Conservation (phyloP, 768 basidiomycete genomes). For the Hygrophorus russula region DNA sequence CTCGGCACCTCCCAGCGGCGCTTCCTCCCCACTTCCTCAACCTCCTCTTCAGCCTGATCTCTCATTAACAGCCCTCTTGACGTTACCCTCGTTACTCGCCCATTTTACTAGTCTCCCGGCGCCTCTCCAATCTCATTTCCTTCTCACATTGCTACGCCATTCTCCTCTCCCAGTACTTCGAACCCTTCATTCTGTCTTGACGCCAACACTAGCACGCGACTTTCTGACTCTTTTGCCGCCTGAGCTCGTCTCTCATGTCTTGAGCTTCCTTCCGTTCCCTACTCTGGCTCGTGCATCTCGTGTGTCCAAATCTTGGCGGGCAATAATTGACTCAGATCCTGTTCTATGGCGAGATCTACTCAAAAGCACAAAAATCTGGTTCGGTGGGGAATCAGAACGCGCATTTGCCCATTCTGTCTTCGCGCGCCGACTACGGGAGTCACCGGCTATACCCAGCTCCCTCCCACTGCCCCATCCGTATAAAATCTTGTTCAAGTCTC, state of each 20-base stretch:
- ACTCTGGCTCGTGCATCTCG: conserved; percentile 80
- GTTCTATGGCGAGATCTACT: conserved; percentile 85
- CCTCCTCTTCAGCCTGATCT: conserved; percentile 75
- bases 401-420: conserved; percentile 66
- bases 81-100: conserved; percentile 71
- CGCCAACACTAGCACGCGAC: conserved; percentile 86
- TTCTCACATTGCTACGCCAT: conserved; percentile 86
- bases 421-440: conserved; percentile 40
- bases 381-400: conserved; percentile 75
- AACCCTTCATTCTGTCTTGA: conserved; percentile 78
- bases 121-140: conserved; percentile 82
- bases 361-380: conserved; percentile 79
- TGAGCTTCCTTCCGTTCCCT: conserved; percentile 74
- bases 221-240: conserved; percentile 88
- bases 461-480: conserved; percentile 77
- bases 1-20: conserved; percentile 70
- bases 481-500: conserved; percentile 89
- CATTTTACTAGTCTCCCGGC: conserved; percentile 77
- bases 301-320: conserved; percentile 85
- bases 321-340: conserved; percentile 84
- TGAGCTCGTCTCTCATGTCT: conserved; percentile 83
- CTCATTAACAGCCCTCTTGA: conserved; percentile 72
- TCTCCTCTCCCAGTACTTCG: conserved; percentile 88
- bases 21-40: conserved; percentile 57
- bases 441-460: conserved; percentile 24